phyloP scores from a whole-genome alignment of 257 asterid species.

The Oldenlandia corymbosa region DNA sequence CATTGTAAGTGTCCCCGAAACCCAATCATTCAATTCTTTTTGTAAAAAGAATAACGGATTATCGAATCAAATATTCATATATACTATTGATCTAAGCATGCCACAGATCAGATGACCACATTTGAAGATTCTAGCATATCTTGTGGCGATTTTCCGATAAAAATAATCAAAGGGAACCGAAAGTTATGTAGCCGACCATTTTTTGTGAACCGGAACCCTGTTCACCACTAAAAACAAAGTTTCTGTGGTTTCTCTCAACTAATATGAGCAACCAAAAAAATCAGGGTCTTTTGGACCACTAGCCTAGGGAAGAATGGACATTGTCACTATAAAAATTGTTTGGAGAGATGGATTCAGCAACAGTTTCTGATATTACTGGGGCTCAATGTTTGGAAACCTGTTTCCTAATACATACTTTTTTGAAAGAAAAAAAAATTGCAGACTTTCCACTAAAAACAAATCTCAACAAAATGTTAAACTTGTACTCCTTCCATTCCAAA shows the following conservation, averaged over 20 bases:
- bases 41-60: not conserved
- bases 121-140: not conserved
- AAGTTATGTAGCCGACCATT: conserved; percentile 15
- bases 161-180: conserved; percentile 2
- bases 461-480: no score
- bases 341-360: no score
- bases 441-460: no score
- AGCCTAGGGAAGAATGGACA: not conserved
- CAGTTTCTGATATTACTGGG: no score
- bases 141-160: not conserved
- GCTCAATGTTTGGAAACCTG: not conserved
- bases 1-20: conserved; percentile 37
- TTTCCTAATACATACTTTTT: no score
- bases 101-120: not conserved
- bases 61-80: not conserved
- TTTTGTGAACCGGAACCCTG: not conserved
- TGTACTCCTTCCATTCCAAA: no score
- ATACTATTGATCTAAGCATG: conserved; percentile 4
- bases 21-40: not conserved
- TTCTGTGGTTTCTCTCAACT: not conserved
- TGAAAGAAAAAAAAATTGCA: no score
- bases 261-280: conserved; percentile 1
- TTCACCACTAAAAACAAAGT: conserved; percentile 3
- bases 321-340: no score
- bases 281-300: conserved; percentile 14